phyloP scores from a whole-genome alignment of 2,329 filamentous ascomycete genomes.

The Penicillium verrucosum region DNA sequence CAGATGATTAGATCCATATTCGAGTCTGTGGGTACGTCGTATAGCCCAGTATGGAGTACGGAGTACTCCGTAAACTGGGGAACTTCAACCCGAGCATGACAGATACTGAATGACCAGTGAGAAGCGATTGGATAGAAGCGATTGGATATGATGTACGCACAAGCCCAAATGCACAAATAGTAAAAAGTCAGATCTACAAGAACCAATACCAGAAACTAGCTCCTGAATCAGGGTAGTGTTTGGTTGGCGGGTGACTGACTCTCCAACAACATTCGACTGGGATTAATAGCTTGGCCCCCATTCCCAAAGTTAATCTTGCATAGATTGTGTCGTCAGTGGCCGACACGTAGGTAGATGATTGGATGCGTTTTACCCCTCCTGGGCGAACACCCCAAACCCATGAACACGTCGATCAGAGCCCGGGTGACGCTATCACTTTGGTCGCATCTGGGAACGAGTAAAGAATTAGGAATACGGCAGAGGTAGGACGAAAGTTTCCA shows the following conservation, averaged over 20 bases:
- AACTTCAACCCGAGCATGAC: neutral
- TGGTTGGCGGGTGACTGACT: neutral
- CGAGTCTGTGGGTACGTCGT: neutral
- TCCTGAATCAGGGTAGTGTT: neutral
- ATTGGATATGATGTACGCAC: neutral
- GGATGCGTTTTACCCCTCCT: slow-evolving; percentile 4
- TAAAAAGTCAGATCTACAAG: neutral
- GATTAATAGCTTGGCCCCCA: neutral
- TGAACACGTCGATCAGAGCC: slow-evolving; percentile 2
- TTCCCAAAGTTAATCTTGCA: slow-evolving; percentile 20
- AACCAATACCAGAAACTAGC: neutral
- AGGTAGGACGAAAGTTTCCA: too few species aligned
- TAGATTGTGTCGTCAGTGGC: slow-evolving; percentile 9
- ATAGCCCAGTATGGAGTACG: neutral
- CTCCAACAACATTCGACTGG: neutral
- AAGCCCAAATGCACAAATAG: neutral
- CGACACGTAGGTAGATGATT: slow-evolving; percentile 5
- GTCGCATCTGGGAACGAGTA: neutral
- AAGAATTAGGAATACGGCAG: neutral
- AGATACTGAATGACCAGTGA: neutral
- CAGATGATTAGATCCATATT: neutral
- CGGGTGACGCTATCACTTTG: neutral
- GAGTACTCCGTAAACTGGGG: neutral
- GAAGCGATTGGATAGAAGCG: neutral
- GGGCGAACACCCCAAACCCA: neutral